These are phyloP conservation scores for Kluyveromyces sp. DNA, from an alignment of 1,139 yeast species.

Conservation along the genomic window DNA sequence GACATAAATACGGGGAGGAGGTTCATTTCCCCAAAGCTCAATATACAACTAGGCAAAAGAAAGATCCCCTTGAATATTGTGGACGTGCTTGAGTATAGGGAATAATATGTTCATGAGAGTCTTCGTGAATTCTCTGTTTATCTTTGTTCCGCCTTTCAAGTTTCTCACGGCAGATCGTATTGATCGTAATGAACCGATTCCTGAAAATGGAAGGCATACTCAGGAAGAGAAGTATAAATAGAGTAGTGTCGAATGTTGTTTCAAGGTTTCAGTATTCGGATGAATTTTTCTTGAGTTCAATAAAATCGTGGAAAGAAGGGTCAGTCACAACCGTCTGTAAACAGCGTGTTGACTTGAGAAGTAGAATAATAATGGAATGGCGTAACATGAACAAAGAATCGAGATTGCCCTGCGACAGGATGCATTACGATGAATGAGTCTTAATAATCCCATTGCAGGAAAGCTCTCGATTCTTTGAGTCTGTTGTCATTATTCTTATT, in stretches of 20 bases:
- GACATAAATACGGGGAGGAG: background rate
- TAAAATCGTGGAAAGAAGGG: background rate
- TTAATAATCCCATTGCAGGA: no score
- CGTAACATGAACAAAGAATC: background rate
- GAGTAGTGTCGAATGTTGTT: background rate
- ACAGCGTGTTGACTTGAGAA: background rate
- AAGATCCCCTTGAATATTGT: background rate
- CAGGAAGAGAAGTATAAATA: background rate
- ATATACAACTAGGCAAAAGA: background rate
- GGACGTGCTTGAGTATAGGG: background rate
- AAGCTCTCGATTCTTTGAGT: background rate
- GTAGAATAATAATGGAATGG: background rate
- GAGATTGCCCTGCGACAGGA: background rate
- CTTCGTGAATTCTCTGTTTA: background rate
- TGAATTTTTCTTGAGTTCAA: background rate
- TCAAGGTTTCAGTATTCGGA: background rate
- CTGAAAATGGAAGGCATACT: background rate
- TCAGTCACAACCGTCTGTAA: background rate
- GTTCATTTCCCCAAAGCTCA: background rate
- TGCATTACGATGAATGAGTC: no score
- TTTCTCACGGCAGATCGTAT: background rate
- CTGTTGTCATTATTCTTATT: conserved; percentile 31
- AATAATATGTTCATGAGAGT: background rate
- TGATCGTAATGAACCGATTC: background rate
- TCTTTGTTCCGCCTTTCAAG: background rate